Evolutionary conservation across 345 rosid genomes (phyloP).

Genomic region (Turritis glabra): DNA sequence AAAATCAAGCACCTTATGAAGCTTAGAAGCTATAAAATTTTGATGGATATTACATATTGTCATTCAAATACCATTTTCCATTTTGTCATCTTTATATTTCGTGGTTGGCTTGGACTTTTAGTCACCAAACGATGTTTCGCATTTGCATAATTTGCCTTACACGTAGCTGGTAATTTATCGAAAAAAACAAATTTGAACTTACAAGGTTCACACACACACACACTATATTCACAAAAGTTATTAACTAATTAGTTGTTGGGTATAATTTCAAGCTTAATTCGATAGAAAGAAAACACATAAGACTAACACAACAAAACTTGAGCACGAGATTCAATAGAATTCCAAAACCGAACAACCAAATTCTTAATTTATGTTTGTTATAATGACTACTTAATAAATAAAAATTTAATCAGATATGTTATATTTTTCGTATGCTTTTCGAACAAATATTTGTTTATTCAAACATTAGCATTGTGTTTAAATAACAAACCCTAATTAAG

Average conservation of each 20-base stretch:
- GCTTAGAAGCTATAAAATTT: background rate
- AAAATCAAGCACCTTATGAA: background rate
- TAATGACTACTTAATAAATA: background rate
- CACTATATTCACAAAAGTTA: too few relatives aligned
- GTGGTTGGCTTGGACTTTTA: slow-evolving; percentile 16
- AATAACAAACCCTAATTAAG: background rate
- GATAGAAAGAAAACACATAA: too few relatives aligned
- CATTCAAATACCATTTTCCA: background rate
- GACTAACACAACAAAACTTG: too few relatives aligned
- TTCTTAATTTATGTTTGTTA: background rate
- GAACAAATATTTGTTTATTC: background rate
- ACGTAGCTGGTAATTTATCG: background rate
- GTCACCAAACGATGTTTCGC: background rate
- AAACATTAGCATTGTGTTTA: background rate
- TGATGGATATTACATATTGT: background rate
- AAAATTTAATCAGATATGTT: background rate
- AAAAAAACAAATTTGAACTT: background rate
- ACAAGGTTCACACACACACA: background rate
- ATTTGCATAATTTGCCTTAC: slow-evolving; percentile 1
- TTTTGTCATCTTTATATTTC: background rate
- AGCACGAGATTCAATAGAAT: too few relatives aligned
- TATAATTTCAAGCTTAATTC: too few relatives aligned
- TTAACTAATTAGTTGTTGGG: too few relatives aligned
- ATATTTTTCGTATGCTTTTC: background rate
- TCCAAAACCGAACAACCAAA: background rate